Base-by-base conservation (phyloP, 257 asterid genomes). In the Solanum clarkiae region DNA sequence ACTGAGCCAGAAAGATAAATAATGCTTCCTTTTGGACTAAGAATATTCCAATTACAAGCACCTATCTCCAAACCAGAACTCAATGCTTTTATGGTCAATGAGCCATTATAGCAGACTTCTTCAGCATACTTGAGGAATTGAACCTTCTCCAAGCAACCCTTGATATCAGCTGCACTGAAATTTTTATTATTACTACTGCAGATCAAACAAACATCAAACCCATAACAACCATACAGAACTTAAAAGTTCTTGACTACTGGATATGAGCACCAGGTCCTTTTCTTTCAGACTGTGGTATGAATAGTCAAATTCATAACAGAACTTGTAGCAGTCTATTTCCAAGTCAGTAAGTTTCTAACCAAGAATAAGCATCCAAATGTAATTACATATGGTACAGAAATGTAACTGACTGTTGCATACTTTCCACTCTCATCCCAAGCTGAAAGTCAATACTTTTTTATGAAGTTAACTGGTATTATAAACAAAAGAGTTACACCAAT, bases 131-230 rank as follows among this genome's bases (percentile, higher is more conserved):
- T 96, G 22, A 96, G 96, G 80, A 93, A 80, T 60, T 90, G 92
- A 84, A 93, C 93, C 90, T 93, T 94, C 88, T 87, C 91, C 90
- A 95, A 86, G 91, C 98, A 96, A 80, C 91, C 87, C 89, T 90
- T 94, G 90, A 94, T 94, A 86, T 96, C 99, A 88, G 95, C 98
- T 92, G 97, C 98, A 93, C 98, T 96, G 97, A 90, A 87, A 89
- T 26, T 87, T 63, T 82, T 80, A 82, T 84, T 42, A 79, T 79
- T 29, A 79, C 82, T 79, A 32, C 9, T 53, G 82, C 17, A 2
- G 18, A 79, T 79, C 63, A 51, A 51, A 53, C 40, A 79, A 51
- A 55, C 63, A 53, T 26, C 47, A 26, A 72, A 22, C 60, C 77
- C 81, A 75, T 74, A 75, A 75, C 22, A 75, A 77, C 16, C 63